A percentile compares a stretch with the other conserved stretches of the same genome.
Conservation (phyloP, 2,329 filamentous ascomycete species). For the Fusarium penzigii region DNA sequence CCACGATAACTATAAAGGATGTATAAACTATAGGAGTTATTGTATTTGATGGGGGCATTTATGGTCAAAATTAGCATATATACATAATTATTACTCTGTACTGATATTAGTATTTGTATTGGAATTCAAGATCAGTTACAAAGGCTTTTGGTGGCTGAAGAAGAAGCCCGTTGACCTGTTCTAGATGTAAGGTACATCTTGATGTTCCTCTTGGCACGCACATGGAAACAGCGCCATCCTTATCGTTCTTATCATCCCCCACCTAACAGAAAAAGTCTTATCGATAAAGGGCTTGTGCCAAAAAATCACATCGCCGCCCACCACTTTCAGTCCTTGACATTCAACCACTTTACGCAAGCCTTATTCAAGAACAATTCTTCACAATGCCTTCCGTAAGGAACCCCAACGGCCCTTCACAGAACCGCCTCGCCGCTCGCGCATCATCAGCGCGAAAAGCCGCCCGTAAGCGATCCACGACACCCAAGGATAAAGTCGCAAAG, state of each 20-base stretch:
- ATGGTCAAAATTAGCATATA: too few relatives aligned
- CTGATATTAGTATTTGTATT: too few relatives aligned
- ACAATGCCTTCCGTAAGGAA: conserved; percentile 58
- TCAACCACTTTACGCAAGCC: neutral
- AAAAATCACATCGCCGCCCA: conserved; percentile 19
- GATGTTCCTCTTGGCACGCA: neutral
- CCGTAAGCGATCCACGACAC: conserved; percentile 42
- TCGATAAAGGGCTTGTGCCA: conserved; percentile 2
- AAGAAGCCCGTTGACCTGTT: neutral
- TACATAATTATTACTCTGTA: too few relatives aligned
- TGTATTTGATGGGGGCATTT: too few relatives aligned
- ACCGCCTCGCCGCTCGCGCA: conserved; percentile 50
- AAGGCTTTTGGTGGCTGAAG: too few relatives aligned
- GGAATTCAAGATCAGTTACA: too few relatives aligned
- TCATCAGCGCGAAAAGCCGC: conserved; percentile 45
- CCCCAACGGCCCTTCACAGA: conserved; percentile 58
- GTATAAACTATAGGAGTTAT: too few relatives aligned
- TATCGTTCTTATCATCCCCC: neutral
- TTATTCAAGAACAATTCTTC: neutral
- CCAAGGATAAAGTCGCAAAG: conserved; percentile 42
- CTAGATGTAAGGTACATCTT: neutral
- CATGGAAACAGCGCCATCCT: neutral
- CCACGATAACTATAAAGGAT: too few relatives aligned
- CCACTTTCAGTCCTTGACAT: neutral
- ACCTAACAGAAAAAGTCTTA: neutral